A percentile compares a stretch with the other conserved stretches of the same genome.
These are phyloP conservation scores for Camelina sativa DNA, from an alignment of 345 rosid genomes.

Conservation along the genomic window DNA sequence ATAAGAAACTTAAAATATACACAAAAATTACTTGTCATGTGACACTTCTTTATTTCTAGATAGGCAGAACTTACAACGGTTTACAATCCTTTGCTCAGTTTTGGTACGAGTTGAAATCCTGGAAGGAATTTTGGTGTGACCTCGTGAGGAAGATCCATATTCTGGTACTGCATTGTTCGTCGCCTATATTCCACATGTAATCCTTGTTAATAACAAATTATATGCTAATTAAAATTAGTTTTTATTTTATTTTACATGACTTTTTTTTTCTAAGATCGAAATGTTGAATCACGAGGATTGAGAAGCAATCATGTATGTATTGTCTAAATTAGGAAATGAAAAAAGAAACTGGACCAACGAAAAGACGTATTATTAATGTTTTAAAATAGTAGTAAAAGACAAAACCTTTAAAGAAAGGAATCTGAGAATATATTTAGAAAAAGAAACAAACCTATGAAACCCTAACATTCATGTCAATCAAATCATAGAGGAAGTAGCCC, in stretches of 20 bases:
- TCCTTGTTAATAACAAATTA: too few species aligned
- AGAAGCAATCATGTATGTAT: slow-evolving; percentile 34
- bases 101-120: slow-evolving; percentile 46
- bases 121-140: slow-evolving; percentile 57
- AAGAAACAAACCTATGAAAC: slow-evolving; percentile 49
- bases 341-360: slow-evolving; percentile 30
- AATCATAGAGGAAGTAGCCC: slow-evolving; percentile 45
- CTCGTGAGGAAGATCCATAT: slow-evolving; percentile 70
- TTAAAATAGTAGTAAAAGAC: slow-evolving; percentile 41
- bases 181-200: slow-evolving; percentile 40
- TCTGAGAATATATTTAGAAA: slow-evolving; percentile 45
- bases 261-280: neutral
- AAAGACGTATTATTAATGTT: slow-evolving; percentile 29
- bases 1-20: slow-evolving; percentile 7
- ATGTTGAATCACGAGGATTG: slow-evolving; percentile 20
- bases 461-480: slow-evolving; percentile 55
- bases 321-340: slow-evolving; percentile 29
- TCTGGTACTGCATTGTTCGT: slow-evolving; percentile 51
- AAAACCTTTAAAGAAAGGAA: slow-evolving; percentile 41
- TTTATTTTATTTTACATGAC: too few species aligned
- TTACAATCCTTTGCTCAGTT: slow-evolving; percentile 60
- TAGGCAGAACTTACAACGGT: slow-evolving; percentile 65
- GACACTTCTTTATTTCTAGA: neutral
- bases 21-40: neutral
- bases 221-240: too few species aligned